phyloP scores from a whole-genome alignment of 2,329 filamentous ascomycete species.

The Aplosporella prunicola region DNA sequence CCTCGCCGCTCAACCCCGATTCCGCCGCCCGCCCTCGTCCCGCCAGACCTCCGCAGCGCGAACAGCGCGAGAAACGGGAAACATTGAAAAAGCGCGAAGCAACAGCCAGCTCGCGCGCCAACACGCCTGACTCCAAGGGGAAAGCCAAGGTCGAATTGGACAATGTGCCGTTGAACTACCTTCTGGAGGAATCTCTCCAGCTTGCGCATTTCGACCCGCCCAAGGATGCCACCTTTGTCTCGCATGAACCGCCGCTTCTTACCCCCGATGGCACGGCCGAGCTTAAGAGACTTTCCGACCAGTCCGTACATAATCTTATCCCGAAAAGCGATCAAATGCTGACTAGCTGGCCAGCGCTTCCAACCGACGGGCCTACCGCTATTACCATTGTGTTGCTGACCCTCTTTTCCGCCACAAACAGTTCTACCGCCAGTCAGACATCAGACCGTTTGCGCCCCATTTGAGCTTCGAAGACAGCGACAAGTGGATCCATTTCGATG shows the following conservation, averaged over 20 bases:
- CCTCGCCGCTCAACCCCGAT: conserved; percentile 63
- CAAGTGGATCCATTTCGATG: conserved; percentile 68
- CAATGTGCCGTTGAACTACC: conserved; percentile 42
- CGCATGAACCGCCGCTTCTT: conserved; percentile 38
- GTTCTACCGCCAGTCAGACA: conserved; percentile 83
- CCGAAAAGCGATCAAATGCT: neutral
- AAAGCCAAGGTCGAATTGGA: conserved; percentile 26
- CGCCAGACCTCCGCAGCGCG: conserved; percentile 25
- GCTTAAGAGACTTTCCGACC: conserved; percentile 40
- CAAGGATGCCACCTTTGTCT: conserved; percentile 36
- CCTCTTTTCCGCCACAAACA: conserved; percentile 76
- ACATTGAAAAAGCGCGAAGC: conserved; percentile 46
- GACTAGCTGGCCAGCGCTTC: conserved; percentile 35
- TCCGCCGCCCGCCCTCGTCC: conserved; percentile 33
- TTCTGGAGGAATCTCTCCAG: conserved; percentile 29
- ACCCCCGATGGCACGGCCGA: conserved; percentile 34
- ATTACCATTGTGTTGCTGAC: conserved; percentile 84
- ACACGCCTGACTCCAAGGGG: conserved; percentile 32
- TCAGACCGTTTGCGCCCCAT: conserved; percentile 70
- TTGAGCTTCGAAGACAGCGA: conserved; percentile 92
- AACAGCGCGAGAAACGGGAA: conserved; percentile 43
- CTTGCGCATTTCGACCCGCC: conserved; percentile 41
- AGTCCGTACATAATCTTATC: conserved; percentile 16
- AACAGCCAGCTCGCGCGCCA: conserved; percentile 28
- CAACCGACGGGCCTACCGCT: conserved; percentile 68